These are phyloP conservation scores for Elongisporangium prolatum DNA, from an alignment of 352 stramenopile species.

Conservation along the genomic window DNA sequence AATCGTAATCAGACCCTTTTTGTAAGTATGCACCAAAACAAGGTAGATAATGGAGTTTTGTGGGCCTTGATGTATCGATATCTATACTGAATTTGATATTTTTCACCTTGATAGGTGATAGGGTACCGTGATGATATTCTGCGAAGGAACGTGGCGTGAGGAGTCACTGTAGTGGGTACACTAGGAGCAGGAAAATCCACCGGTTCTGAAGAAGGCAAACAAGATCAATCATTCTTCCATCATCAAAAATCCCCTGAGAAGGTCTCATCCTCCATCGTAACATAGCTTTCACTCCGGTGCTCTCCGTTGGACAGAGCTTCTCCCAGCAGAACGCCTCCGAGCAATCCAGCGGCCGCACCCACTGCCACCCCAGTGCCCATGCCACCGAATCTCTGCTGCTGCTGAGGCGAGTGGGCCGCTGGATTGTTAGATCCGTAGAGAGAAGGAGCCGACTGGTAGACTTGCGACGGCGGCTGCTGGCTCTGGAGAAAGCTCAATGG, in stretches of 20 bases:
- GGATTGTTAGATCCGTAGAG: background rate
- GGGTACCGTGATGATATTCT: background rate
- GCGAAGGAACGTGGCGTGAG: background rate
- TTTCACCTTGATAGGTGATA: background rate
- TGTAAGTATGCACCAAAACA: background rate
- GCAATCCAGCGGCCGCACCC: conserved; percentile 26
- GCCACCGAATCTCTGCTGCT: conserved; percentile 20
- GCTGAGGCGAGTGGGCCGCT: background rate
- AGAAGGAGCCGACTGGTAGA: background rate
- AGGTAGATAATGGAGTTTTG: background rate
- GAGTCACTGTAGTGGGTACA: background rate
- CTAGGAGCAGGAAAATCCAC: background rate
- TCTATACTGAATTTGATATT: background rate
- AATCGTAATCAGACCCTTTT: background rate
- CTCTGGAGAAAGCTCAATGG: conserved; percentile 13
- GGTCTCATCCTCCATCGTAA: background rate
- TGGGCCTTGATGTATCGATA: background rate
- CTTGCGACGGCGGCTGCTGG: background rate
- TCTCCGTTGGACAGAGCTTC: background rate
- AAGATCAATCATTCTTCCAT: background rate
- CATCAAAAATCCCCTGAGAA: background rate
- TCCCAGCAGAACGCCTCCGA: conserved; percentile 32
- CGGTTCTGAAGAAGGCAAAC: background rate
- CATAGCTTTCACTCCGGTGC: background rate
- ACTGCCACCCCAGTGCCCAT: conserved; percentile 39